Evolutionary conservation across 352 stramenopile genomes (phyloP).

Genomic region (Pythium periplocum): DNA sequence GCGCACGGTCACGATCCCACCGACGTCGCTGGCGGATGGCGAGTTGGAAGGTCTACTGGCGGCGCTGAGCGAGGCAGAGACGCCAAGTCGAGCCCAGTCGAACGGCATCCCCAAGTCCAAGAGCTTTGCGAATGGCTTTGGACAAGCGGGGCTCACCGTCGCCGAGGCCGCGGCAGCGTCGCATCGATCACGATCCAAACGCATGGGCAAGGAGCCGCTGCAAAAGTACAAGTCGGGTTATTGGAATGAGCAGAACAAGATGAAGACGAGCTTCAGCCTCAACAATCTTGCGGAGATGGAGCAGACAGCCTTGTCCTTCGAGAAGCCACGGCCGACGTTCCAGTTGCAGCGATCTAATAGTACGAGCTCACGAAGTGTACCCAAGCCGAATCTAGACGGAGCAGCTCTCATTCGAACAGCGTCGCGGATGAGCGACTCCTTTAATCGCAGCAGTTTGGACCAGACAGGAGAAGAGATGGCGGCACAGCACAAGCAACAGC

Average conservation of each 20-base stretch:
- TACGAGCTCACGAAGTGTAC: conserved; percentile 31
- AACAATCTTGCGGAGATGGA: conserved; percentile 75
- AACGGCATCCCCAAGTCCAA: conserved; percentile 48
- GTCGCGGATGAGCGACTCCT: conserved; percentile 48
- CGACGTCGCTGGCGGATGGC: conserved; percentile 30
- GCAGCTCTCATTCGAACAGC: conserved; percentile 22
- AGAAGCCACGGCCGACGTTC: conserved; percentile 11
- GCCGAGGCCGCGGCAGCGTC: conserved; percentile 59
- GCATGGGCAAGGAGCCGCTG: conserved; percentile 29
- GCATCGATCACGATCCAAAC: conserved; percentile 48
- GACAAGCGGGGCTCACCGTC: conserved; percentile 47
- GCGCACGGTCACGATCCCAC: conserved; percentile 12
- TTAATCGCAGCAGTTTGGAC: conserved; percentile 23
- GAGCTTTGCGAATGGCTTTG: conserved; percentile 53
- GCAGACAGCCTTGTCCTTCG: conserved; percentile 33
- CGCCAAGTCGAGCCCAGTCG: not conserved
- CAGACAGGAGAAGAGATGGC: conserved; percentile 21
- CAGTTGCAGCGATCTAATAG: conserved; percentile 28
- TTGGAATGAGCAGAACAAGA: conserved; percentile 63
- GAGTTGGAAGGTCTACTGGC: conserved; percentile 23
- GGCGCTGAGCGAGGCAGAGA: conserved; percentile 11
- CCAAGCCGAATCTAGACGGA: conserved; percentile 21
- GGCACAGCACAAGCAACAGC: conserved; percentile 32
- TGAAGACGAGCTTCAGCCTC: conserved; percentile 80
- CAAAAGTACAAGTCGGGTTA: conserved; percentile 58